Evolutionary conservation across 306 rosid species (phyloP), one percentile per base, ranked within the genome.

Genomic region (Cucurbita moschata): DNA sequence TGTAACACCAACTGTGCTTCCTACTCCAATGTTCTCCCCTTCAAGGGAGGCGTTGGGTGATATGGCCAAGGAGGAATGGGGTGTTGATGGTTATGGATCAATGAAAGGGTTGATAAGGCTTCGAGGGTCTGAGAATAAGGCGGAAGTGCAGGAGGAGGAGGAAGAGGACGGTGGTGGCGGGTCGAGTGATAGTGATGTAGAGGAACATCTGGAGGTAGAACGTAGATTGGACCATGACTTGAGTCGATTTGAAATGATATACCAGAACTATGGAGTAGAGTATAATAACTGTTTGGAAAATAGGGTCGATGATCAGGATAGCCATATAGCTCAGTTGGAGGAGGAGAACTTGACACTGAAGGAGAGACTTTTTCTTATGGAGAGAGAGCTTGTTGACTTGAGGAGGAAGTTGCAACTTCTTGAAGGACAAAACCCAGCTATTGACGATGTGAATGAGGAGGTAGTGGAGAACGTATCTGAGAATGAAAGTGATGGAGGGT

Each of bases 241-340:
- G 94, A 93, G 97, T 73, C 76, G 97, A 61, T 93, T 90, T 3
- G 98, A 93, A 86, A 90, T 93, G 96, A 86, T 93, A 43, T 87
- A 86, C 82, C 96, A 96, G 5, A 88, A 88, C 65, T 88, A 88
- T 16, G 98, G 92, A 66, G 91, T 38, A 43, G 97, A 90, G 53
- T 79, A 93, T 64, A 93, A 90, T 62, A 90, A 86, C 66, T 91
- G 82, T 37, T 77, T 90, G 78, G 96, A 88, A 83, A 93, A 88
- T 80, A 81, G 92, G 81, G 97, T 93, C 37, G 98, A 90, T 82
- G 98, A 93, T 87, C 98, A 93, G 81, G 97, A 90, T 78, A 86
- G 92, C 3, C 97, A 88, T 78, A 88, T 93, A 42, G 97, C 94
- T 15, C 96, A 93, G 43, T 68, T 93, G 85, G 96, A 93, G 87